Percentiles rank a stretch among this genome's conserved stretches.
Evolutionary conservation across 2,329 filamentous ascomycete species (phyloP).

Genomic region (Periconia macrospinosa): DNA sequence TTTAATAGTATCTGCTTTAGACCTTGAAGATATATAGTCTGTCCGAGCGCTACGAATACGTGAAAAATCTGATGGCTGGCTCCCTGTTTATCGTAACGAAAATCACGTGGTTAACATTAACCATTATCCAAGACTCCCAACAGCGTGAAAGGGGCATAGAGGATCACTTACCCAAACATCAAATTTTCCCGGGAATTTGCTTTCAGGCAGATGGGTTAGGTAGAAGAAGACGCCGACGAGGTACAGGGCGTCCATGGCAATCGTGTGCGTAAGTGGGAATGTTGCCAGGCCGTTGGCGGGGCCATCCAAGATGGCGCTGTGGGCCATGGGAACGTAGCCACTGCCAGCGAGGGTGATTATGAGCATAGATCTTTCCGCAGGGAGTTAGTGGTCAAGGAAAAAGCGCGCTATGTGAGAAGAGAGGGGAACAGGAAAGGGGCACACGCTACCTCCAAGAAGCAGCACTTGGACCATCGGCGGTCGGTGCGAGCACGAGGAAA

Average conservation of each 20-base stretch:
- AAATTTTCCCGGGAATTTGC: not conserved
- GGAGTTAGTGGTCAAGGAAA: no score
- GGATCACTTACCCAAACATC: slow-evolving; percentile 4
- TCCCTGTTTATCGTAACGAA: not conserved
- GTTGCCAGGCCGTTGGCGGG: no score
- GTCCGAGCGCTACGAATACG: slow-evolving; percentile 1
- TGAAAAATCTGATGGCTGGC: slow-evolving; percentile 9
- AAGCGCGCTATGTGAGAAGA: not conserved
- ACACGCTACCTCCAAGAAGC: not conserved
- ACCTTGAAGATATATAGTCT: slow-evolving; percentile 1
- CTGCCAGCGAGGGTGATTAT: no score
- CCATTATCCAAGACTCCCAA: no score
- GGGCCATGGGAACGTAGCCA: no score
- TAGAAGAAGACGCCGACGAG: slow-evolving; percentile 2
- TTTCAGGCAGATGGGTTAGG: slow-evolving; percentile 1
- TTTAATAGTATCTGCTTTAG: no score
- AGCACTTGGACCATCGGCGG: not conserved
- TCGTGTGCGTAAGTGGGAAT: no score
- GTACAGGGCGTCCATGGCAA: not conserved
- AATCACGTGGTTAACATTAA: no score
- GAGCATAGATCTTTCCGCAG: no score
- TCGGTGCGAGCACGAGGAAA: not conserved
- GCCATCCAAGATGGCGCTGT: no score
- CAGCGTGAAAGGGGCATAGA: no score
- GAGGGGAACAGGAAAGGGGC: not conserved